Percentiles rank a stretch among this genome's conserved stretches.
Evolutionary conservation across 2,329 filamentous ascomycete genomes (phyloP).

Genomic region (Teratosphaeria gauchensis): DNA sequence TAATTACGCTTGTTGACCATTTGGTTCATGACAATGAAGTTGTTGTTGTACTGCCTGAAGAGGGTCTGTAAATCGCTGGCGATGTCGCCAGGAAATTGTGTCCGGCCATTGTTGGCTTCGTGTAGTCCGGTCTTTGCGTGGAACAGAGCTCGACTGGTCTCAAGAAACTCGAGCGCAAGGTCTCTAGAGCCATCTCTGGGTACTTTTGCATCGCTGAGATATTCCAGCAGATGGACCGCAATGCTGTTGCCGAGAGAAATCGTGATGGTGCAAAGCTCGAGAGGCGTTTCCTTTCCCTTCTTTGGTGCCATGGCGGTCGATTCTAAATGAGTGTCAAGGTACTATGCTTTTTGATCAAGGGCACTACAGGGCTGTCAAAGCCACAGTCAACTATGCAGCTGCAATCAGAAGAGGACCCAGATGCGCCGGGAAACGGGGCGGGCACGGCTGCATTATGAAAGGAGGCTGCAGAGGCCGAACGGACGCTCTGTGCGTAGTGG

Average conservation of each 20-base stretch:
- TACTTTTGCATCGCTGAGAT: conserved; percentile 47
- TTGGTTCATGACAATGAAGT: conserved; percentile 55
- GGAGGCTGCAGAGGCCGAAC: neutral
- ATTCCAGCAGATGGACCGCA: conserved; percentile 56
- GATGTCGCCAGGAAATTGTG: conserved; percentile 51
- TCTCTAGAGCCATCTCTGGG: conserved; percentile 47
- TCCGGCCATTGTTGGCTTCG: conserved; percentile 33
- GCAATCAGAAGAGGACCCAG: neutral
- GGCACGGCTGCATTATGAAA: neutral
- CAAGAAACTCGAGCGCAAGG: conserved; percentile 57
- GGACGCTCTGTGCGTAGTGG: neutral
- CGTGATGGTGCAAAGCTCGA: conserved; percentile 48
- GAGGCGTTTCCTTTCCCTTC: conserved; percentile 29
- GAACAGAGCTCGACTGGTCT: conserved; percentile 56
- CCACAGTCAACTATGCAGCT: neutral
- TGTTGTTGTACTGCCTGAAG: conserved; percentile 50
- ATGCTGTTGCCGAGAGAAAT: conserved; percentile 54
- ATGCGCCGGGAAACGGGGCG: neutral
- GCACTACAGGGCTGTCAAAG: neutral
- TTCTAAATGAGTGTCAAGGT: neutral
- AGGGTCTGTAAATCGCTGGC: conserved; percentile 55
- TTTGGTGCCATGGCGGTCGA: conserved; percentile 10
- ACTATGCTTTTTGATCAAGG: neutral
- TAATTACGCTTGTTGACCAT: conserved; percentile 43
- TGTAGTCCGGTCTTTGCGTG: conserved; percentile 56